phyloP scores from a whole-genome alignment of 2,329 filamentous ascomycete species.

The Aspergillus bombycis region DNA sequence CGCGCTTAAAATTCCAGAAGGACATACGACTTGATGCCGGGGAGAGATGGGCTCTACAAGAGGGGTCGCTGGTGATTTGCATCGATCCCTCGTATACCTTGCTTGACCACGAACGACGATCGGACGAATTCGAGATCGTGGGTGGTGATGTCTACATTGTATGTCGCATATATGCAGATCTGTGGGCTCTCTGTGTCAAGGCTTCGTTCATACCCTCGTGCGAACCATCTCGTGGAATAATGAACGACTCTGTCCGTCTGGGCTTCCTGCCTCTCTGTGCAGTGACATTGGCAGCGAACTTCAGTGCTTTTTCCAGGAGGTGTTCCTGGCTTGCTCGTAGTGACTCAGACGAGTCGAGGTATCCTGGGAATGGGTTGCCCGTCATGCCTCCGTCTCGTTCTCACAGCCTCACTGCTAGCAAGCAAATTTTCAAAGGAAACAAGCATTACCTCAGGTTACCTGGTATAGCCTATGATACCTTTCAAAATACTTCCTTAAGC shows the following conservation, averaged over 20 bases:
- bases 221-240: not conserved
- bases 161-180: slow-evolving; percentile 35
- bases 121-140: slow-evolving; percentile 33
- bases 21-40: slow-evolving; percentile 29
- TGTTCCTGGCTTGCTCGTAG: slow-evolving; percentile 15
- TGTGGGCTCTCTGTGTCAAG: slow-evolving; percentile 39
- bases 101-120: slow-evolving; percentile 16
- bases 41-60: slow-evolving; percentile 32
- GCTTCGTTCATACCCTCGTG: slow-evolving; percentile 22
- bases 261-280: slow-evolving; percentile 38
- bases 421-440: slow-evolving; percentile 21
- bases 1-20: slow-evolving; percentile 27
- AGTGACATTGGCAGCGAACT: slow-evolving; percentile 37
- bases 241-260: slow-evolving; percentile 18
- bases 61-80: slow-evolving; percentile 35
- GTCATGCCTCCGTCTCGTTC: slow-evolving; percentile 31
- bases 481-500: slow-evolving; percentile 19
- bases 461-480: slow-evolving; percentile 20
- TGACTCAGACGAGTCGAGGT: slow-evolving; percentile 6
- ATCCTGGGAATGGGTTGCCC: slow-evolving; percentile 30
- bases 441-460: slow-evolving; percentile 21
- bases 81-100: slow-evolving; percentile 28
- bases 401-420: slow-evolving; percentile 30
- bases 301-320: slow-evolving; percentile 28
- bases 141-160: slow-evolving; percentile 35